Conservation (phyloP, 495 filamentous ascomycete species). For the Pseudomonodictys pantanalensis region DNA sequence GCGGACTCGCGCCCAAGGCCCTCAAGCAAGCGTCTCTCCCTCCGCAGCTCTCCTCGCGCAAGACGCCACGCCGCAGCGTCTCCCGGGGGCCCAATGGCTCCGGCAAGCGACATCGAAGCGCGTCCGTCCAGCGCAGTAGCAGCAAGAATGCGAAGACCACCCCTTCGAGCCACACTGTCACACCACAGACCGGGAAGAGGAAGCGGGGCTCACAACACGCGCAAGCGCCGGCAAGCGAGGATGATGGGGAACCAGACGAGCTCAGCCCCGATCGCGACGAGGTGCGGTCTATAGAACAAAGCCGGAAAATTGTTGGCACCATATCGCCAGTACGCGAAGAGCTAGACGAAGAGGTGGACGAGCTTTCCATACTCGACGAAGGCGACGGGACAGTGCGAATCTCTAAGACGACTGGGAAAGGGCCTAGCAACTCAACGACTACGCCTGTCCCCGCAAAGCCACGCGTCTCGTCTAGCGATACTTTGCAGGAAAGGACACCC, state of each 20-base stretch:
- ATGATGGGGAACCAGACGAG: slow-evolving; percentile 16
- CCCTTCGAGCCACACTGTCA: background rate
- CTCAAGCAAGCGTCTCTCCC: slow-evolving; percentile 2
- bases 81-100: background rate
- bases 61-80: background rate
- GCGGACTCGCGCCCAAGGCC: background rate
- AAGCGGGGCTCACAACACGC: slow-evolving; percentile 15
- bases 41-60: slow-evolving; percentile 3
- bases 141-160: background rate
- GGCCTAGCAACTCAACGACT: background rate
- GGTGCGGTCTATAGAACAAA: slow-evolving; percentile 15
- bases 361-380: slow-evolving; percentile 16
- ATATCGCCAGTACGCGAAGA: slow-evolving; percentile 20
- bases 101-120: slow-evolving; percentile 12
- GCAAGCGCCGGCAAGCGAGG: background rate
- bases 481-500: background rate
- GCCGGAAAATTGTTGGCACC: slow-evolving; percentile 4
- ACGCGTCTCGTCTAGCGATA: background rate
- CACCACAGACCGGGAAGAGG: slow-evolving; percentile 22
- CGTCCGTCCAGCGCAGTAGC: slow-evolving; percentile 9
- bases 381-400: background rate
- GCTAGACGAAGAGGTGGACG: slow-evolving; percentile 7
- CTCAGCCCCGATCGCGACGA: slow-evolving; percentile 16
- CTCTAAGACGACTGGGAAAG: background rate
- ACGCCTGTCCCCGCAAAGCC: background rate